These are phyloP conservation scores for Fusarium humuli DNA, from an alignment of 2,329 filamentous ascomycete species.

Conservation along the genomic window DNA sequence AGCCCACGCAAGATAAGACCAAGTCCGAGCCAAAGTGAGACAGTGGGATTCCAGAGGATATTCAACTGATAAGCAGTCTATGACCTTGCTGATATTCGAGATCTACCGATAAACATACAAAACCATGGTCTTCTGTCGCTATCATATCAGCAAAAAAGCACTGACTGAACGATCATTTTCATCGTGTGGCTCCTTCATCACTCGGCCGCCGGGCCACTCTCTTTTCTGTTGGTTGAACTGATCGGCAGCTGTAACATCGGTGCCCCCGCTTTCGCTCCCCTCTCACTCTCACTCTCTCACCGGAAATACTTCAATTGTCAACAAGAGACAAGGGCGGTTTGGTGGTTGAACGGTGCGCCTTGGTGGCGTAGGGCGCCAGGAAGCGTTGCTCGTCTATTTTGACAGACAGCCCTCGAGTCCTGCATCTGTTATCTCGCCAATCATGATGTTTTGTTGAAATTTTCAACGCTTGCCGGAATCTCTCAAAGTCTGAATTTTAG, in stretches of 20 bases:
- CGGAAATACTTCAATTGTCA: constrained; percentile 31
- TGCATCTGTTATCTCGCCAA: constrained; percentile 27
- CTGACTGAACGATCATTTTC: background rate
- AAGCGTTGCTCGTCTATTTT: constrained; percentile 12
- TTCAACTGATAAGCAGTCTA: constrained; percentile 30
- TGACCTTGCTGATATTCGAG: background rate
- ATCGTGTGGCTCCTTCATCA: constrained; percentile 6
- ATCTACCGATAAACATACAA: constrained; percentile 4
- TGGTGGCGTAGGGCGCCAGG: constrained; percentile 35
- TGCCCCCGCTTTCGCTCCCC: constrained; percentile 33
- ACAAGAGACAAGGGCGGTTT: constrained; percentile 28
- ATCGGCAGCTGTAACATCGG: constrained; percentile 39
- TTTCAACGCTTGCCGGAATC: constrained; percentile 31
- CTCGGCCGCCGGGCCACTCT: constrained; percentile 21
- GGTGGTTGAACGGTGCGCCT: constrained; percentile 24
- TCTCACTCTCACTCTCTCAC: constrained; percentile 20
- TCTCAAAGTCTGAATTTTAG: constrained; percentile 9
- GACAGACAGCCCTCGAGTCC: constrained; percentile 13
- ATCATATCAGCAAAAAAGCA: background rate
- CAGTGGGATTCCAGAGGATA: constrained; percentile 18
- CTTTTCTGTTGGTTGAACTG: constrained; percentile 20
- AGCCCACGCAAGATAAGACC: constrained; percentile 3
- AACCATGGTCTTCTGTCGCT: background rate
- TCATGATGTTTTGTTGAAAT: constrained; percentile 30
- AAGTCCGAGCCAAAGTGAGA: constrained; percentile 1